Base-by-base conservation (phyloP, 2,329 filamentous ascomycete species). In the Cladophialophora carrionii region DNA sequence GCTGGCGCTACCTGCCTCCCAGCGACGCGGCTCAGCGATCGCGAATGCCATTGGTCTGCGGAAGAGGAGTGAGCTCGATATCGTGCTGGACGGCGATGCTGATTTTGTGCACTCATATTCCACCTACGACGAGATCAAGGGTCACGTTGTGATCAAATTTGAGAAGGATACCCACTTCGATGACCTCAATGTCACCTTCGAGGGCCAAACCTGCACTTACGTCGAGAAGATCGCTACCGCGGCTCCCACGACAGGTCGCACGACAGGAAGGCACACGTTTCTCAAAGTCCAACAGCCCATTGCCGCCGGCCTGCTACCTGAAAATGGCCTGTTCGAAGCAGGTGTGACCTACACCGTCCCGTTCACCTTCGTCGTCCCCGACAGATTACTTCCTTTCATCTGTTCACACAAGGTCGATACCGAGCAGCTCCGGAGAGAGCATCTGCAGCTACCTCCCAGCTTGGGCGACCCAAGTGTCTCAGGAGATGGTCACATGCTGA, bases 301-400 rank as follows among this genome's bases (percentile, higher is more conserved):
- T 41, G 74, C 83, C 49, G 74, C 82, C 2, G 72, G 77, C 17
- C 74, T 77, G n/a, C 83, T 87, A 63, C 87, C 87, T 0, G 78
- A 80, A 37, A 81, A 85, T 43, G 79, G 83, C 29, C 77, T 87
- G 4, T 76, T 87, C 2, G 78, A 83, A 70, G 80, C 83, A n/a
- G 83, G 82, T 12, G 79, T 78, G 66, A 79, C 77, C 10, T 88
- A 89, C 74, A 79, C 75, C 8, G 86, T 88, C 64, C 84, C 85
- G 0, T 90, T 89, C 73, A 82, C 81, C 29, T 90, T 90, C 71
- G 85, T 86, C 62, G 80, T 90, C 1, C 87, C 87, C 0, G 78
- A 83, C 37, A 82, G 82, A 20, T 76, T 90, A 3, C 81, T 90
- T 0, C 86, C 86, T 5, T 82, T 82, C 66, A 76, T 84, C 53